These are phyloP conservation scores for Russula ochroleuca DNA, from an alignment of 768 basidiomycete genomes.

Conservation along the genomic window DNA sequence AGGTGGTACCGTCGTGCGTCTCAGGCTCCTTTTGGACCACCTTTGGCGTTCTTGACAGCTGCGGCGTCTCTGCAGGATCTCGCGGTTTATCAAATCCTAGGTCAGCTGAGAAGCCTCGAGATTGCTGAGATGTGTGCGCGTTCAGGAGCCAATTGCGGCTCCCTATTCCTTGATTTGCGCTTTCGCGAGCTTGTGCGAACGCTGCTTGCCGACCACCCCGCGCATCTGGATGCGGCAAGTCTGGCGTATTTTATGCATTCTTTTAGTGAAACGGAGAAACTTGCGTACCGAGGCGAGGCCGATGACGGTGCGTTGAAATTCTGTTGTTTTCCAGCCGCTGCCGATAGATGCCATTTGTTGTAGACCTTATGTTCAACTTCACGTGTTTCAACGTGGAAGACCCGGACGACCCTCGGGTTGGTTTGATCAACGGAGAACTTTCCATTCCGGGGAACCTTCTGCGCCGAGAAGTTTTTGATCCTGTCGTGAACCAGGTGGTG, in stretches of 20 bases:
- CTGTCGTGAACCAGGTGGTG: constrained; percentile 71
- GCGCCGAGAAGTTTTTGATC: constrained; percentile 82
- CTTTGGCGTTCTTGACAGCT: constrained; percentile 9
- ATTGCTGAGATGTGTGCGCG: constrained; percentile 89
- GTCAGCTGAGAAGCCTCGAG: constrained; percentile 74
- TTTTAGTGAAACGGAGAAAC: constrained; percentile 85
- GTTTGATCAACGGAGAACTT: constrained; percentile 77
- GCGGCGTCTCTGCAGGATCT: constrained; percentile 37
- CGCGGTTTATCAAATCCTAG: constrained; percentile 61
- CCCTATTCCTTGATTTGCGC: constrained; percentile 80
- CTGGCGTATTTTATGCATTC: constrained; percentile 86
- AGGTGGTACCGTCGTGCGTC: constrained; percentile 27
- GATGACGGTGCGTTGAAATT: constrained; percentile 61
- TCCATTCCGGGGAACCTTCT: constrained; percentile 76
- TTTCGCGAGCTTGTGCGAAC: constrained; percentile 78
- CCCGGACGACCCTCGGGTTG: constrained; percentile 73
- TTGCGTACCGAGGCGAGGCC: constrained; percentile 62
- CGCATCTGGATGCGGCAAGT: constrained; percentile 75
- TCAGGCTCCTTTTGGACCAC: constrained; percentile 1
- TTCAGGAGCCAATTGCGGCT: constrained; percentile 84
- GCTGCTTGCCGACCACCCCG: constrained; percentile 77
- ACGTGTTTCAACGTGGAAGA: constrained; percentile 88
- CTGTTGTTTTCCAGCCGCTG: constrained; percentile 5
- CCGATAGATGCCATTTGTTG: constrained; percentile 15
- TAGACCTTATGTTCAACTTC: constrained; percentile 83